A percentile compares a stretch with the other conserved stretches of the same genome.
phyloP scores from a whole-genome alignment of 306 rosid species.

The Morella rubra region DNA sequence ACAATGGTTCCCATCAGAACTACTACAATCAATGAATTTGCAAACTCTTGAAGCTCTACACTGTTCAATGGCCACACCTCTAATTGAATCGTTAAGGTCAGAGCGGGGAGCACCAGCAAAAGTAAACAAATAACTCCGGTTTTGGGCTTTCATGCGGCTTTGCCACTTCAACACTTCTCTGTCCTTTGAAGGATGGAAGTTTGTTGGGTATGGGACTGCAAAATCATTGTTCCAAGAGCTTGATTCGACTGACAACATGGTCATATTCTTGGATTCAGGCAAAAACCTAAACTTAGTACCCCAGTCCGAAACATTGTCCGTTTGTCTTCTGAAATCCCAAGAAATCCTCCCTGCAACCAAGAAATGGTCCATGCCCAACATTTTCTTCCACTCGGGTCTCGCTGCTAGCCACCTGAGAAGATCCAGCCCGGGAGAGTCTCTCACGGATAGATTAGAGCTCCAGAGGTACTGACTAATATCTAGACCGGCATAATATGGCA shows the following conservation, averaged over 20 bases:
- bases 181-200: conserved; percentile 58
- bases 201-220: conserved; percentile 84
- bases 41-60: conserved; percentile 51
- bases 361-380: conserved; percentile 93
- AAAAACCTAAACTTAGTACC: conserved; percentile 78
- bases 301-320: conserved; percentile 59
- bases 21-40: conserved; percentile 62
- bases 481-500: conserved; percentile 91
- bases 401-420: conserved; percentile 47
- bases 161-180: conserved; percentile 54
- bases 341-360: conserved; percentile 78
- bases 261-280: conserved; percentile 74
- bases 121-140: conserved; percentile 54
- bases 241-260: conserved; percentile 80
- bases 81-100: conserved; percentile 47
- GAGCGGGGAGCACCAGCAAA: conserved; percentile 86
- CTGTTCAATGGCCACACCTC: conserved; percentile 65
- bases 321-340: conserved; percentile 86
- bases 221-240: conserved; percentile 88
- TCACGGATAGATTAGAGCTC: conserved; percentile 49
- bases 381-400: conserved; percentile 58
- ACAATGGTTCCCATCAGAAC: conserved; percentile 51
- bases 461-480: conserved; percentile 71
- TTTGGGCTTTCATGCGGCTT: conserved; percentile 37
- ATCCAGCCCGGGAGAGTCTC: conserved; percentile 62